Percentiles rank a stretch among this genome's conserved stretches.
phyloP scores from a whole-genome alignment of 164 flowering plant species.

The Magnolia sinica region DNA sequence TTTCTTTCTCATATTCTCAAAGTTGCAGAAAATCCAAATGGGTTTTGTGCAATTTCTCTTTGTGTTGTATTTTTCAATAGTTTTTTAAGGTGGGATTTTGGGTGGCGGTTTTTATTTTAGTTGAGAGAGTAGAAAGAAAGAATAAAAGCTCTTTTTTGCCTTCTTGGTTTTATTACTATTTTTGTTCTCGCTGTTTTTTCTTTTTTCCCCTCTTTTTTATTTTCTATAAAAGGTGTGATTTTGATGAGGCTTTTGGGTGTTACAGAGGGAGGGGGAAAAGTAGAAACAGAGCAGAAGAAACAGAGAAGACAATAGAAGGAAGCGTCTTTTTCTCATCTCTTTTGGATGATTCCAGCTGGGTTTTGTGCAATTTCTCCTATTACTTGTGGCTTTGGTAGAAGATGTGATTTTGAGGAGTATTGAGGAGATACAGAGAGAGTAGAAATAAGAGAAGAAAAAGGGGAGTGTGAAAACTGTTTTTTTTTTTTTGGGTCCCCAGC shows the following conservation, averaged over 20 bases:
- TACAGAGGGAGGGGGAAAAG: not conserved
- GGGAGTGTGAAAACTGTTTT: not conserved
- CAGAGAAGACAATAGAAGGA: not conserved
- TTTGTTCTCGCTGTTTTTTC: not conserved
- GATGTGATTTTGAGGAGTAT: not conserved
- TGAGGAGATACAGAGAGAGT: not conserved
- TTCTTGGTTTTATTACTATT: not conserved
- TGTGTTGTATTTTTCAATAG: not conserved
- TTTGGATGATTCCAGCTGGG: not conserved
- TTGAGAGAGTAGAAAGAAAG: not conserved
- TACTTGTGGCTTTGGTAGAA: not conserved
- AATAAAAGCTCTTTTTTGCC: not conserved
- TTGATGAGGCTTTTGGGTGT: not conserved
- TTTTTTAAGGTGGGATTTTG: not conserved
- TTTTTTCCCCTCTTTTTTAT: not conserved
- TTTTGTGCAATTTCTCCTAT: conserved; percentile 1
- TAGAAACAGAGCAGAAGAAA: not conserved
- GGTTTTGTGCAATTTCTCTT: not conserved
- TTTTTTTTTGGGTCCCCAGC: not conserved
- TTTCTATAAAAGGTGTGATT: not conserved
- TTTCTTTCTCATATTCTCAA: not conserved
- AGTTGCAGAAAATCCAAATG: not conserved
- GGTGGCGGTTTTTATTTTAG: not conserved
- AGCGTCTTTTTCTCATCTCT: not conserved
- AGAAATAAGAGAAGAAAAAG: not conserved